A percentile compares a stretch with the other conserved stretches of the same genome.
These are phyloP conservation scores for Yamadazyma buinensis DNA, from an alignment of 1,139 yeast genomes.

Conservation along the genomic window DNA sequence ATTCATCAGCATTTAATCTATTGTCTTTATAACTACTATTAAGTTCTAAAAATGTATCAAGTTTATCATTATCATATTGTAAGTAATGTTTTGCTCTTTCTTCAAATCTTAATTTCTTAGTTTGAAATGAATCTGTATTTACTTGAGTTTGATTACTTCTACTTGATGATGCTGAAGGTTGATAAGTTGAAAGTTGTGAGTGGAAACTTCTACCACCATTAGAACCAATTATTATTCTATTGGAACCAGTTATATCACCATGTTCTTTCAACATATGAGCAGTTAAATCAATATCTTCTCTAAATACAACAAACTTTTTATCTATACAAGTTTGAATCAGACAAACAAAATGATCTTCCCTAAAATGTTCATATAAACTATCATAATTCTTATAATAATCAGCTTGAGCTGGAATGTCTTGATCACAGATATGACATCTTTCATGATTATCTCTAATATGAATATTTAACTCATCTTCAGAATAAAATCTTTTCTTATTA, in stretches of 20 bases:
- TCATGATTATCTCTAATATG: conserved; percentile 88
- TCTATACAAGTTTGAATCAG: conserved; percentile 81
- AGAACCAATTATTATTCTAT: conserved; percentile 40
- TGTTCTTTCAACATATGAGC: conserved; percentile 89
- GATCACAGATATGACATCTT: conserved; percentile 86
- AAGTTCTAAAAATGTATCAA: conserved; percentile 46
- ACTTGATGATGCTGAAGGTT: conserved; percentile 9
- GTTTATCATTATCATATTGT: conserved; percentile 46
- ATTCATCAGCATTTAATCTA: conserved; percentile 44
- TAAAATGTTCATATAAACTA: conserved; percentile 70
- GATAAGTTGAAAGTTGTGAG: conserved; percentile 66
- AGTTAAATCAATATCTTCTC: conserved; percentile 79
- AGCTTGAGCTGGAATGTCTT: conserved; percentile 58
- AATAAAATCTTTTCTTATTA: conserved; percentile 68
- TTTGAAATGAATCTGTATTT: conserved; percentile 40
- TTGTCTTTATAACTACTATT: conserved; percentile 49
- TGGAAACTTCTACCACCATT: conserved; percentile 49
- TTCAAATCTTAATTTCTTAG: conserved; percentile 63
- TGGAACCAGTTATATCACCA: conserved; percentile 53
- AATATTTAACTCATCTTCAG: conserved; percentile 78
- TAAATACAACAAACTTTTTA: conserved; percentile 85
- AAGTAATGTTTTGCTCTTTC: conserved; percentile 83
- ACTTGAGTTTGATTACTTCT: conserved; percentile 3
- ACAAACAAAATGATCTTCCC: conserved; percentile 71
- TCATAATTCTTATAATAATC: conserved; percentile 80